Base-by-base conservation (phyloP, 192 early-diverging fungal species). In the Podila minutissima region DNA sequence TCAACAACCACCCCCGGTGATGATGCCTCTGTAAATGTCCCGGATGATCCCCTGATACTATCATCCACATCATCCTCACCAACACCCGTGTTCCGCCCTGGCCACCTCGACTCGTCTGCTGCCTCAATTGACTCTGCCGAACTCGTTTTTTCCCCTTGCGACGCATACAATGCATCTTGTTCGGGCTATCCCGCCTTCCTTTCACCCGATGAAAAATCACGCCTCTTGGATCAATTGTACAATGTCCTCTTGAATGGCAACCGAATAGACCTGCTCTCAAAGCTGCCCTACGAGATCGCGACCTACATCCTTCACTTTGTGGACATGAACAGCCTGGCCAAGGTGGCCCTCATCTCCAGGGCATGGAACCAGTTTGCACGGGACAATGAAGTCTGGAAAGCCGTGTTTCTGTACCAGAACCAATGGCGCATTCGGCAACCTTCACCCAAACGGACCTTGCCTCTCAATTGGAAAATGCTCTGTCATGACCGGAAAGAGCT, bases 231-330 rank as follows among this genome's bases (percentile, higher is more conserved):
- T 35, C 53, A 76, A 37, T 24, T 76, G 33, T 78, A 67, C 50
- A 15, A 59, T 4, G 17, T 58, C 8, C 64, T 66, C 12, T 68
- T 67, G 64, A 55, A 69, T 49, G 71, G 59, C 48, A 32, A 67
- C 50, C 62, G 55, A 57, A 70, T 74, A 86, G 92, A 93, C 68
- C 86, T 92, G 63, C 82, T 93, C 7, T 83, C 83, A 13, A 83
- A 67, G 20, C 90, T 97, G 2, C 95, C 95, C 2, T 85, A 86
- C 69, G 95, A 97, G 72, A 85, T 97, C 13, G 91, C 91, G 13
- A 74, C 87, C 37, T 85, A 89, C 33, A 87, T 95, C 29, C 86
- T 95, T 9, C 70, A 84, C 3, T 88, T 88, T 74, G 60, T 89
- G 4, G 90, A 93, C 62, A 85, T 87, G 33, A 66, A 86, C 20